These are phyloP conservation scores for Xylariaceae sp. DNA, from an alignment of 2,329 filamentous ascomycete species.

Conservation along the genomic window DNA sequence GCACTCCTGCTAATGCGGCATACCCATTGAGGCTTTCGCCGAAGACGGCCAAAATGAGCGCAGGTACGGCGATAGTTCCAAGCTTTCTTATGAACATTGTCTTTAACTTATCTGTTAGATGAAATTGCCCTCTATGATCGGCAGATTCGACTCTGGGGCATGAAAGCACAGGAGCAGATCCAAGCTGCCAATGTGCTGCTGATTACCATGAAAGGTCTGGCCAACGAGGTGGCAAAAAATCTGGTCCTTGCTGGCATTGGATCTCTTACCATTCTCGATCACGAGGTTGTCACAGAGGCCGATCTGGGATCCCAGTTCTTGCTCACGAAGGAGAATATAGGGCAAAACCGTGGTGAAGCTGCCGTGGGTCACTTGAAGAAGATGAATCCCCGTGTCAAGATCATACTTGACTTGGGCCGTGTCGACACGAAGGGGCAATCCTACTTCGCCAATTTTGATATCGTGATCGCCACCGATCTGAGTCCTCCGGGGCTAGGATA, in stretches of 20 bases:
- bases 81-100: background rate
- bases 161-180: conserved; percentile 89
- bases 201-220: conserved; percentile 79
- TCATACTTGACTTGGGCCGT: conserved; percentile 64
- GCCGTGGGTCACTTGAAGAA: conserved; percentile 72
- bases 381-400: conserved; percentile 81
- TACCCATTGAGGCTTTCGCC: background rate
- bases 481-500: conserved; percentile 66
- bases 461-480: conserved; percentile 86
- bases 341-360: conserved; percentile 78
- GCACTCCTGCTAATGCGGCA: background rate
- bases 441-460: conserved; percentile 75
- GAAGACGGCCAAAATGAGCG: conserved; percentile 31
- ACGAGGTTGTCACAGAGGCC: conserved; percentile 65
- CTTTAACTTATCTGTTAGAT: conserved; percentile 48
- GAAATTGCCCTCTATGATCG: conserved; percentile 97
- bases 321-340: conserved; percentile 62
- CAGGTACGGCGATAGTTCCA: conserved; percentile 29
- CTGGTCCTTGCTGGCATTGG: conserved; percentile 89
- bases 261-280: conserved; percentile 82
- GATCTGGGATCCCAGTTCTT: conserved; percentile 84
- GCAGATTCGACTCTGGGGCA: conserved; percentile 95
- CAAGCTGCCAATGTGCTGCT: conserved; percentile 85
- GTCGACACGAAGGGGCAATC: conserved; percentile 62
- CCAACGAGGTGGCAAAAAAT: conserved; percentile 95